Percentiles rank a stretch among this genome's conserved stretches.
These are phyloP conservation scores for Salmacisia buchloeana DNA, from an alignment of 1,284 basidiomycete species.

Conservation along the genomic window DNA sequence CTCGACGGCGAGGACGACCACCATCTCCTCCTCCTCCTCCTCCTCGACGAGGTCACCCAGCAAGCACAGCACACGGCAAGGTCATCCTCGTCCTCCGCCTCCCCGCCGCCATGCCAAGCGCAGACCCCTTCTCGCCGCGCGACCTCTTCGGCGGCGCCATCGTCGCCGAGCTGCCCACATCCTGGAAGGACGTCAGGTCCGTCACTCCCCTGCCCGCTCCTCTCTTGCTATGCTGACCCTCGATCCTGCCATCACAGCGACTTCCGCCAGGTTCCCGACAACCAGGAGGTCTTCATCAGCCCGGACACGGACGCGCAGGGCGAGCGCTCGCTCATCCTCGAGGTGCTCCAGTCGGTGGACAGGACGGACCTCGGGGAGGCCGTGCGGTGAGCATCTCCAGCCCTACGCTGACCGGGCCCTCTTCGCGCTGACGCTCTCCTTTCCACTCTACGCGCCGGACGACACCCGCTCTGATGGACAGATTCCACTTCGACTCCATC, in stretches of 20 bases:
- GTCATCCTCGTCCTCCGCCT: no score
- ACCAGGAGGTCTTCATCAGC: slow-evolving; percentile 86
- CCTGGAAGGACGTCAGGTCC: slow-evolving; percentile 79
- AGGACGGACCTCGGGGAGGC: slow-evolving; percentile 51
- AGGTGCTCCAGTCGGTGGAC: slow-evolving; percentile 73
- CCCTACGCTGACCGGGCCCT: no score
- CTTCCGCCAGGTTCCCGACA: slow-evolving; percentile 90
- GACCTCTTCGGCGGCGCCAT: slow-evolving; percentile 74
- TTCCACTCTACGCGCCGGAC: background rate
- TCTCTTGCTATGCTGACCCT: background rate
- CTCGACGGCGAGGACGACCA: no score
- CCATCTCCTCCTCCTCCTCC: no score
- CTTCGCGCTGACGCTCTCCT: background rate
- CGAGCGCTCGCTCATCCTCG: slow-evolving; percentile 70
- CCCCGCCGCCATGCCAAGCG: no score
- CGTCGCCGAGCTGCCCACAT: slow-evolving; percentile 58
- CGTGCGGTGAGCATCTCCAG: slow-evolving; percentile 43
- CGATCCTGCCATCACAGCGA: slow-evolving; percentile 57
- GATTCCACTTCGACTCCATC: slow-evolving; percentile 84
- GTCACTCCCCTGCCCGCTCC: slow-evolving; percentile 38
- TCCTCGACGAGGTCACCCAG: no score
- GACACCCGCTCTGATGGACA: slow-evolving; percentile 40
- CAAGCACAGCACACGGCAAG: no score
- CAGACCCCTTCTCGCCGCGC: no score
- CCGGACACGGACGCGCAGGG: slow-evolving; percentile 56